Conservation (phyloP, 345 rosid genomes). For the Zanthoxylum bungeanum region DNA sequence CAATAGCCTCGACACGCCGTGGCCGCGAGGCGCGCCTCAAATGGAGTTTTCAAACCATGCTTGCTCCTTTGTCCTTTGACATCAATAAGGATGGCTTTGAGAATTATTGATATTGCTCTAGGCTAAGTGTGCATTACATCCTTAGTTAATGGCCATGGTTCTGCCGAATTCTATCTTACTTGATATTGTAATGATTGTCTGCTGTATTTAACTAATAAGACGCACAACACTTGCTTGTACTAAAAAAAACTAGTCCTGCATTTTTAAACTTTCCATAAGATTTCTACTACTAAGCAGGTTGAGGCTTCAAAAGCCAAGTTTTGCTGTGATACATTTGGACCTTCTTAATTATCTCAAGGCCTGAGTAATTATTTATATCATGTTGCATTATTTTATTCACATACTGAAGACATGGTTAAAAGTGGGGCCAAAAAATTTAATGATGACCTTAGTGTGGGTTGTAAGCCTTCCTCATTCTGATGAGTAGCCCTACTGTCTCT, state of each 20-base stretch:
- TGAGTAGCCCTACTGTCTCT: neutral
- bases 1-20: no score
- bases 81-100: neutral
- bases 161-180: neutral
- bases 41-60: no score
- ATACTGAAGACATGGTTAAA: neutral
- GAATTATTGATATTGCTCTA: neutral
- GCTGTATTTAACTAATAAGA: neutral
- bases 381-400: neutral
- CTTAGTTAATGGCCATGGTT: neutral
- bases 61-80: neutral
- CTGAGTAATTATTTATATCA: neutral
- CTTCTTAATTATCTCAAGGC: neutral
- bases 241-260: neutral
- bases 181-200: neutral
- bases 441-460: neutral
- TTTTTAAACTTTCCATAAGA: neutral
- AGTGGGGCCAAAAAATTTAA: neutral
- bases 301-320: slow-evolving; percentile 1
- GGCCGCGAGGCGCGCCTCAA: no score
- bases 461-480: neutral
- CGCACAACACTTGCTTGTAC: neutral
- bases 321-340: neutral
- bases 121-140: neutral
- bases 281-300: neutral